Percentiles rank a stretch among this genome's conserved stretches.
Conservation (phyloP, 805 yeast species). For the Kodamaea leandrae region DNA sequence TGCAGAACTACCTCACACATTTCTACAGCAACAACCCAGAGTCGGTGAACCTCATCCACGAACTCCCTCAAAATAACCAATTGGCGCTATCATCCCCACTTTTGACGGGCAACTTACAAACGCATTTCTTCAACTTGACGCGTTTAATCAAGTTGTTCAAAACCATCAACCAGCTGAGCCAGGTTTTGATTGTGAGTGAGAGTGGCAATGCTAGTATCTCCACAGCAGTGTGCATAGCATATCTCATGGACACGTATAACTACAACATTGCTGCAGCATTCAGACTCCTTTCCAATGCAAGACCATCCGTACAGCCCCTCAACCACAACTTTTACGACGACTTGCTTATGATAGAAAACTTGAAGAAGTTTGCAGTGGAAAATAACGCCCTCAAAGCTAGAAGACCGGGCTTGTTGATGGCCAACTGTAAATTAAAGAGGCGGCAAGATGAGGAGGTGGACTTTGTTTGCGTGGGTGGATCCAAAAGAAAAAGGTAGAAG, state of each 20-base stretch:
- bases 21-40: slow-evolving; percentile 35
- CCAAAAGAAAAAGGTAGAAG: slow-evolving; percentile 15
- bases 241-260: slow-evolving; percentile 40
- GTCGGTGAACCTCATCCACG: slow-evolving; percentile 27
- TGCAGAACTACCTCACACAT: slow-evolving; percentile 37
- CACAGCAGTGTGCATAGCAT: slow-evolving; percentile 34
- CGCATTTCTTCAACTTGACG: slow-evolving; percentile 36
- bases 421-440: slow-evolving; percentile 31
- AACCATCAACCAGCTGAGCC: slow-evolving; percentile 29
- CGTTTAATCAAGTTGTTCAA: slow-evolving; percentile 35
- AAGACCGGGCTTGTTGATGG: slow-evolving; percentile 24
- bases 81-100: slow-evolving; percentile 31
- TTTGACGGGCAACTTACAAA: slow-evolving; percentile 35
- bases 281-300: slow-evolving; percentile 19
- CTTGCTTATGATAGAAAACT: slow-evolving; percentile 36
- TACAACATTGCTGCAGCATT: slow-evolving; percentile 32
- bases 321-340: slow-evolving; percentile 39
- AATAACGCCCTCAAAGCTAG: slow-evolving; percentile 29
- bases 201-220: slow-evolving; percentile 26
- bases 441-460: slow-evolving; percentile 20
- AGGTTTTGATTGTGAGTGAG: slow-evolving; percentile 34
- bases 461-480: slow-evolving; percentile 13
- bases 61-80: slow-evolving; percentile 25
- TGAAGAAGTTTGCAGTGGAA: slow-evolving; percentile 37
- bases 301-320: slow-evolving; percentile 21